These are phyloP conservation scores for Mariannaea sp. DNA, from an alignment of 2,329 filamentous ascomycete genomes.

Conservation along the genomic window DNA sequence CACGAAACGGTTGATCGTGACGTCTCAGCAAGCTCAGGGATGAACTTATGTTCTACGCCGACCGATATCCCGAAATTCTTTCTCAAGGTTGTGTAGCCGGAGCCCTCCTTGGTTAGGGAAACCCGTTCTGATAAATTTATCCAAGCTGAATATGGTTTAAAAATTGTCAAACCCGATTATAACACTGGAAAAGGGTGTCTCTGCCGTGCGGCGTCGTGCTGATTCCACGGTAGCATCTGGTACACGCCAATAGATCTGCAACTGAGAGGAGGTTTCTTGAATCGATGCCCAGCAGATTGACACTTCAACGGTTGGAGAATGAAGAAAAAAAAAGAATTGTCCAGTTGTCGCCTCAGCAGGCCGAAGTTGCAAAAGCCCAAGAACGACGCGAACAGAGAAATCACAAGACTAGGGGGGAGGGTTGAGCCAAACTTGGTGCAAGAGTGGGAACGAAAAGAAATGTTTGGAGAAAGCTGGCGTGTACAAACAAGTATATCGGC, in stretches of 20 bases:
- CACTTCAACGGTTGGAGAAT: constrained; percentile 1
- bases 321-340: constrained; percentile 3
- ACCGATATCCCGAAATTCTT: constrained; percentile 26
- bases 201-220: constrained; percentile 22
- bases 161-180: constrained; percentile 22
- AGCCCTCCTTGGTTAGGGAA: constrained; percentile 27
- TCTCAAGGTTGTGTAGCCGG: constrained; percentile 30
- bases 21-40: constrained; percentile 24
- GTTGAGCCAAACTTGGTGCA: constrained; percentile 35
- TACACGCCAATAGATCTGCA: constrained; percentile 7
- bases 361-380: constrained; percentile 29
- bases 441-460: constrained; percentile 34
- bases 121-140: constrained; percentile 29
- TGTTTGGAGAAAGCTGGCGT: constrained; percentile 36
- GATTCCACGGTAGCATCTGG: constrained; percentile 19
- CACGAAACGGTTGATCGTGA: constrained; percentile 22
- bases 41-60: constrained; percentile 23
- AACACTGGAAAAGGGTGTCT: constrained; percentile 20
- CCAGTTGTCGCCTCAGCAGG: constrained; percentile 16
- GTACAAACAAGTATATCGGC: constrained; percentile 42
- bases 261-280: constrained; percentile 2
- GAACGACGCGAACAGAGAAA: constrained; percentile 30
- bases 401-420: constrained; percentile 37
- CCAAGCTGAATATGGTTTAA: constrained; percentile 26
- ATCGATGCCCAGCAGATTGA: constrained; percentile 1